These are phyloP conservation scores for Ganoderma leucocontextum DNA, from an alignment of 1,284 basidiomycete genomes.

Conservation along the genomic window DNA sequence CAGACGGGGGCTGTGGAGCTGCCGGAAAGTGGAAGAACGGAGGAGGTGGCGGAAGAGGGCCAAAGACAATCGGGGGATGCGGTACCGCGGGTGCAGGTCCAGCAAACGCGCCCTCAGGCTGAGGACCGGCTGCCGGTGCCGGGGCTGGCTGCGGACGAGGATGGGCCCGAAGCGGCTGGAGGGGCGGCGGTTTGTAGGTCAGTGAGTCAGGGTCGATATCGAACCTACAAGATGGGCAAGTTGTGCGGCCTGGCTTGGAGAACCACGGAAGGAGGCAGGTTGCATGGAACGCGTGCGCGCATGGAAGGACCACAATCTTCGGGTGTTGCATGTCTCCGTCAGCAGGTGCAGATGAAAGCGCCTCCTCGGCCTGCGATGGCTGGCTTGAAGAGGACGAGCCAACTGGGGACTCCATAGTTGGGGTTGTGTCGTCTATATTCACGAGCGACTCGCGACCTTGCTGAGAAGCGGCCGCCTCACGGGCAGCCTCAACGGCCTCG, in stretches of 20 bases:
- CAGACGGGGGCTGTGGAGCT: slow-evolving; percentile 15
- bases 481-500: slow-evolving; percentile 23
- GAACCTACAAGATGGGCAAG: slow-evolving; percentile 82
- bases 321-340: slow-evolving; percentile 35
- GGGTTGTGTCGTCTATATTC: slow-evolving; percentile 27
- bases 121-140: slow-evolving; percentile 15
- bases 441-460: slow-evolving; percentile 25
- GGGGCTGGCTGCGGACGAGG: slow-evolving; percentile 20
- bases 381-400: slow-evolving; percentile 12
- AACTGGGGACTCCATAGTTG: neutral
- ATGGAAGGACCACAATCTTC: slow-evolving; percentile 72
- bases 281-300: slow-evolving; percentile 81
- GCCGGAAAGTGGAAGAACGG: slow-evolving; percentile 16
- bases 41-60: slow-evolving; percentile 18
- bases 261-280: slow-evolving; percentile 83
- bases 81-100: neutral
- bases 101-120: slow-evolving; percentile 4
- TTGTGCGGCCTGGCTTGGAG: slow-evolving; percentile 75
- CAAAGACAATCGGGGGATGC: slow-evolving; percentile 11
- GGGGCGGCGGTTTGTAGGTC: slow-evolving; percentile 50
- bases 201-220: slow-evolving; percentile 80
- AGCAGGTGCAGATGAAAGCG: slow-evolving; percentile 29
- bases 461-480: slow-evolving; percentile 28
- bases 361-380: slow-evolving; percentile 25
- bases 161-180: slow-evolving; percentile 25